Evolutionary conservation across 768 basidiomycete genomes (phyloP).

Genomic region (Bullera alba): DNA sequence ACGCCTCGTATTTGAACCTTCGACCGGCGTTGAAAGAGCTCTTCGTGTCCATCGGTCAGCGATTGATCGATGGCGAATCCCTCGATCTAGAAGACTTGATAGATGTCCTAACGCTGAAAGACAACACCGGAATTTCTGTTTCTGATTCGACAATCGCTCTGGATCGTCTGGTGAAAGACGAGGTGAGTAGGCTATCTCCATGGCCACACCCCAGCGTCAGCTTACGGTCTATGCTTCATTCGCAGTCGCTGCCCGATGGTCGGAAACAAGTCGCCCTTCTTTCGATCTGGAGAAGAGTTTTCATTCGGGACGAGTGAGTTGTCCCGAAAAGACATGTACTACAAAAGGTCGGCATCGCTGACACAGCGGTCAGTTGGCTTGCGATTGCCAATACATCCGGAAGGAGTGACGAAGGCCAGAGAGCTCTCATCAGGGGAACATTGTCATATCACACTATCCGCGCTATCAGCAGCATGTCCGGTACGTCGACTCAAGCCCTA

Average conservation of each 20-base stretch:
- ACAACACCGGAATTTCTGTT: constrained; percentile 55
- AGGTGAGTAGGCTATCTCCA: constrained; percentile 56
- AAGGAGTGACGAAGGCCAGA: constrained; percentile 69
- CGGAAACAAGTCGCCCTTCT: constrained; percentile 64
- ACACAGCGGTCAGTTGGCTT: constrained; percentile 62
- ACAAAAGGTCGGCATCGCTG: not conserved
- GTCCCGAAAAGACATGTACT: not conserved
- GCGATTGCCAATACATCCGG: constrained; percentile 65
- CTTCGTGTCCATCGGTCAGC: constrained; percentile 62
- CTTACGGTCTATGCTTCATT: not conserved
- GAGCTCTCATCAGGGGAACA: constrained; percentile 62
- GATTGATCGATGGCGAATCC: constrained; percentile 66
- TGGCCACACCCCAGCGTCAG: not conserved
- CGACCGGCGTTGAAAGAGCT: constrained; percentile 57
- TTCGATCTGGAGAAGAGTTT: constrained; percentile 79
- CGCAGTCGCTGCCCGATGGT: constrained; percentile 62
- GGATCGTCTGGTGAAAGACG: constrained; percentile 31
- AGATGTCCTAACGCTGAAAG: constrained; percentile 78
- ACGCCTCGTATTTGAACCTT: constrained; percentile 51
- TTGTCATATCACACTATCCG: constrained; percentile 64
- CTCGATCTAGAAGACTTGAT: constrained; percentile 71
- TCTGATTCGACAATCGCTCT: constrained; percentile 54
- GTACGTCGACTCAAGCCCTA: constrained; percentile 10
- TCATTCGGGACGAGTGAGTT: constrained; percentile 78
- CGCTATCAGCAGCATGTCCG: constrained; percentile 19